Evolutionary conservation across 2,329 filamentous ascomycete species (phyloP).

Genomic region (Phyllosticta citriasiana): DNA sequence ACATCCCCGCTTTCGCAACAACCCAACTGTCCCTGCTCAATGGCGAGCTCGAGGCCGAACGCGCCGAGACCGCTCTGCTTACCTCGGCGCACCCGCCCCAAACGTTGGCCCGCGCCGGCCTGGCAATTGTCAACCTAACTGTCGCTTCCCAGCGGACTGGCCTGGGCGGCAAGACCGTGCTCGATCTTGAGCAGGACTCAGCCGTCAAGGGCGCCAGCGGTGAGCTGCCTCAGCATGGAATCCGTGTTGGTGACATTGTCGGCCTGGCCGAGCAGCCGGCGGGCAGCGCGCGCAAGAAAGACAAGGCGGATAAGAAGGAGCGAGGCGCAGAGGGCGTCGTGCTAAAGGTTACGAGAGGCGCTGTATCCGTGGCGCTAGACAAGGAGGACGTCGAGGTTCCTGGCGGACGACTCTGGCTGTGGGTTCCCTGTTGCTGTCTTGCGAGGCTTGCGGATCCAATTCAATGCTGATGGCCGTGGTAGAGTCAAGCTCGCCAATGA

Average conservation of each 20-base stretch:
- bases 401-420: slow-evolving; percentile 52
- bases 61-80: slow-evolving; percentile 58
- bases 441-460: background rate
- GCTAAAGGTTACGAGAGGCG: slow-evolving; percentile 48
- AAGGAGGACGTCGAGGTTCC: slow-evolving; percentile 49
- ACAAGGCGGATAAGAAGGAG: slow-evolving; percentile 59
- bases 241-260: slow-evolving; percentile 70
- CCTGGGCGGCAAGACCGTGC: slow-evolving; percentile 78
- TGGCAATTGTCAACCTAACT: slow-evolving; percentile 67
- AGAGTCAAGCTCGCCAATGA: slow-evolving; percentile 59
- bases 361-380: slow-evolving; percentile 59
- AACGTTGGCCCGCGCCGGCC: slow-evolving; percentile 63
- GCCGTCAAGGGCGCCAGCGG: slow-evolving; percentile 46
- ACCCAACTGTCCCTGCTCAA: slow-evolving; percentile 63
- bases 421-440: slow-evolving; percentile 25
- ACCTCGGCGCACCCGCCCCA: slow-evolving; percentile 58
- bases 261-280: slow-evolving; percentile 64
- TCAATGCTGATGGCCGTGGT: slow-evolving; percentile 25
- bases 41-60: slow-evolving; percentile 60
- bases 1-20: slow-evolving; percentile 54
- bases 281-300: slow-evolving; percentile 59
- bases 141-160: slow-evolving; percentile 74
- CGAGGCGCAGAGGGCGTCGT: slow-evolving; percentile 63
- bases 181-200: slow-evolving; percentile 69
- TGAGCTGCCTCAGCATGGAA: slow-evolving; percentile 63